Conservation (phyloP, 441 rosid species). For the Gossypium schwendimanii region DNA sequence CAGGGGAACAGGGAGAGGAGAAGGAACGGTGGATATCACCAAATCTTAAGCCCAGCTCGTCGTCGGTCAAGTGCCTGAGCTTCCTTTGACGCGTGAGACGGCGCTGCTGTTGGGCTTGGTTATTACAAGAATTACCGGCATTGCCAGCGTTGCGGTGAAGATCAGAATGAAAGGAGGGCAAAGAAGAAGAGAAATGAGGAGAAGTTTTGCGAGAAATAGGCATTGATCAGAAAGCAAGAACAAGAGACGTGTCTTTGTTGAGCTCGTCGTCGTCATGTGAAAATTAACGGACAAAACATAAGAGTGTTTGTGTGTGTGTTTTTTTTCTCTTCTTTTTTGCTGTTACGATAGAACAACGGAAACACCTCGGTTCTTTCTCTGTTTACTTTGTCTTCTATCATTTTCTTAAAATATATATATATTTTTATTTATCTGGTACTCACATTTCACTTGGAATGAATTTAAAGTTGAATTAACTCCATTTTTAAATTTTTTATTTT, state of each 20-base stretch:
- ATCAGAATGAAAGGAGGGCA: slow-evolving; percentile 8
- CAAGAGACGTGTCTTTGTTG: not conserved
- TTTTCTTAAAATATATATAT: not conserved
- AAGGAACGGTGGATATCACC: not conserved
- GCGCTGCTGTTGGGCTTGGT: slow-evolving; percentile 17
- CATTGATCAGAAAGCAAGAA: slow-evolving; percentile 14
- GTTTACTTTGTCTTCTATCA: slow-evolving; percentile 20
- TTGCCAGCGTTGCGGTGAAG: slow-evolving; percentile 7
- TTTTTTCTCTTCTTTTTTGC: not conserved
- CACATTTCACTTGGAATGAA: too few species aligned
- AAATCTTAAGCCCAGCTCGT: slow-evolving; percentile 31
- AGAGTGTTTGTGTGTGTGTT: not conserved
- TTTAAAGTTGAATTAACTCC: too few species aligned
- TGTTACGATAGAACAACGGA: not conserved
- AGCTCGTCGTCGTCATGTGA: slow-evolving; percentile 26
- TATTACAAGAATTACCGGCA: not conserved
- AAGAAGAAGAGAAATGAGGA: slow-evolving; percentile 13
- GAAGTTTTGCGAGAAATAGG: slow-evolving; percentile 14
- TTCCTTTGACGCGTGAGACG: slow-evolving; percentile 45
- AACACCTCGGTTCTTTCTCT: slow-evolving; percentile 22
- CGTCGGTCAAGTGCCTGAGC: slow-evolving; percentile 36
- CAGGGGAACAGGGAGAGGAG: slow-evolving; percentile 28
- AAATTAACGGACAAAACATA: not conserved
- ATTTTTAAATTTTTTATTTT: too few species aligned
- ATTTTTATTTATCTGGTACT: too few species aligned